Evolutionary conservation across 352 stramenopile genomes (phyloP), one percentile per base, ranked within the genome.

Genomic region (Chrysophaeum taylorii): DNA sequence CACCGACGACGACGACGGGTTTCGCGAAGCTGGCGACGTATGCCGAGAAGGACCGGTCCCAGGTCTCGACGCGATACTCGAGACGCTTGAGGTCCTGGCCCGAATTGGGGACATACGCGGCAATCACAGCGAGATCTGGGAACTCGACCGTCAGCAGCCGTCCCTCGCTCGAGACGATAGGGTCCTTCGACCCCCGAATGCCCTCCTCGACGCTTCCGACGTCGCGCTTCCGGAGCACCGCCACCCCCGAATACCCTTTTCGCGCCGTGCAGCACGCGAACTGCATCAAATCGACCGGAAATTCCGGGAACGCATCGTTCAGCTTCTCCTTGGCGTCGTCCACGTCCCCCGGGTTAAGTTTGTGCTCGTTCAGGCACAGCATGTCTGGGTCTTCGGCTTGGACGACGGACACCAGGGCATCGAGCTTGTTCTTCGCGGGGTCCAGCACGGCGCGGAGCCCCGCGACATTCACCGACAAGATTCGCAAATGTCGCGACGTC

Each of bases 351-450:
- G 23, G 2, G 18, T 66, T 41, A 18, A 66, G 35, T n/a, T 66
- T 66, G n/a, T 66, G 57, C n/a, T 66, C 57, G n/a, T 66, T 66
- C 31, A 66, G 57, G 27, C 57, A 66, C 9, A 66, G 15, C 9
- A 66, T 18, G 57, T 66, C 14, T 23, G 57, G 57, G 33, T 7
- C n/a, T 25, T 66, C 57, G 16, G 31, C 27, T 9, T 2, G 16
- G 35, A 66, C 57, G 2, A 66, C 2, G 2, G 31, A 23, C 31
- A 29, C 1, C 36, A 66, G 36, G 12, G 57, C 57, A 5, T 16
- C 57, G 9, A 31, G 31, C 36, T 45, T 41, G 33, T 7, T 18
- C 33, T 66, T 66, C 9, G 14, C 35, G 23, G 25, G 2, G 35
- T 66, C 57, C 12, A 66, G 27, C 7, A 66, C 2, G 9, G 33